Evolutionary conservation across 2,329 filamentous ascomycete species (phyloP), one percentile per base, ranked within the genome.

Genomic region (Ophiostoma angusticollis): DNA sequence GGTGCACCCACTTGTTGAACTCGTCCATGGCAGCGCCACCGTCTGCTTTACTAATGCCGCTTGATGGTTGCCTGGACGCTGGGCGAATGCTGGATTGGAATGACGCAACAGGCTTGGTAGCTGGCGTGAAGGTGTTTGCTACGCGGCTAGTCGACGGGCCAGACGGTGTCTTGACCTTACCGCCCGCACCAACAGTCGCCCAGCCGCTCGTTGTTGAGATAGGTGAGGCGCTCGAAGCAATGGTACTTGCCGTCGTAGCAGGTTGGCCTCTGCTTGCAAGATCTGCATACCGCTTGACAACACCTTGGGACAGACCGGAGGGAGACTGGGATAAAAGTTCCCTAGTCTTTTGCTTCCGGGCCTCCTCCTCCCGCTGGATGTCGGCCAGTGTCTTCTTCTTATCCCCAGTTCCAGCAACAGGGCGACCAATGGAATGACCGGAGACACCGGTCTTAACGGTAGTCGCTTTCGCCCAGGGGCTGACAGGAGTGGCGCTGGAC

Each of bases 301-400:
- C 60, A 21, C 52, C 51, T 18, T 61, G 58, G 13, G 29, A 29
- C 7, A 31, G 9, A 3, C 27, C 31, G n/a, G 41, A 5, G 4
- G 9, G 67, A 58, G 30, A 67, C 58, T 14, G 65, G 56, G 17
- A 54, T 3, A 68, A 60, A 6, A 58, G 50, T 34, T 74, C 66
- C 47, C 61, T 65, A 2, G 76, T 72, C 56, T 81, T 84, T 52
- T 81, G 78, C 69, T 98, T 98, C 47, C 84, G 79, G 14, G 72
- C 71, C 55, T 96, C 91, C 54, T 98, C 91, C 61, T 98, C 91
- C 46, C 87, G 87, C 58, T 96, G 91, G 43, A 98, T 96, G 49
- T 96, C 89, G 18, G 86, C 84, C 31, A 96, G 68, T 0, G 86
- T 94, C 72, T 95, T 95, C 67, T 93, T 91, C 62, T 64, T 57